Evolutionary conservation across 345 rosid species (phyloP).

Genomic region (Moricandia arvensis): DNA sequence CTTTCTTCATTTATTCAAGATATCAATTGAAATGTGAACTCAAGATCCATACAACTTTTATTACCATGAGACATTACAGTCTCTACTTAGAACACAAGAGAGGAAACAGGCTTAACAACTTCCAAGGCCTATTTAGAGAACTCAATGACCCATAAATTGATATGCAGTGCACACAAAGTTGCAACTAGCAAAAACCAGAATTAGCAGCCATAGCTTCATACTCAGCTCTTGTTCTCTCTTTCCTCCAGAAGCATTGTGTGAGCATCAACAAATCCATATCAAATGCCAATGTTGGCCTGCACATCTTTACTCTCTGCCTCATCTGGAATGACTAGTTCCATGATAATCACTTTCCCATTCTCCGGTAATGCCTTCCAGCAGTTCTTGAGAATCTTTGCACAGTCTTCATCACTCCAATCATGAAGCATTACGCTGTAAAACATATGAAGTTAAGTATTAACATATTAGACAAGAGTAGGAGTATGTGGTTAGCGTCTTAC

Average conservation of each 20-base stretch:
- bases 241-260: conserved; percentile 23
- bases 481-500: not conserved
- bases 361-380: conserved; percentile 38
- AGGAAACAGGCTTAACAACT: not conserved
- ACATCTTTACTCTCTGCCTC: conserved; percentile 8
- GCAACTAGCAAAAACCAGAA: conserved; percentile 33
- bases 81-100: not conserved
- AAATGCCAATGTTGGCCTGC: conserved; percentile 1
- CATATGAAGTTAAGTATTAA: not conserved
- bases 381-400: conserved; percentile 40
- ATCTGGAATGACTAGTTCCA: conserved; percentile 29
- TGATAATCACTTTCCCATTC: conserved; percentile 37
- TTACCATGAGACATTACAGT: not conserved
- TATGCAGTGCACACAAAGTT: conserved; percentile 29
- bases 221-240: conserved; percentile 38
- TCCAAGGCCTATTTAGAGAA: not conserved
- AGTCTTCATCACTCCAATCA: conserved; percentile 41
- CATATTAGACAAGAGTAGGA: not conserved
- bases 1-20: not conserved
- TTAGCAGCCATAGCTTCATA: conserved; percentile 26
- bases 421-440: conserved; percentile 42
- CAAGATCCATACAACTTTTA: conserved; percentile 7
- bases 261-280: conserved; percentile 32
- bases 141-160: conserved; percentile 39
- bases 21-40: not conserved